Percentiles rank a stretch among this genome's conserved stretches.
Evolutionary conservation across 345 rosid genomes (phyloP).

Genomic region (Eutrema heterophyllum): DNA sequence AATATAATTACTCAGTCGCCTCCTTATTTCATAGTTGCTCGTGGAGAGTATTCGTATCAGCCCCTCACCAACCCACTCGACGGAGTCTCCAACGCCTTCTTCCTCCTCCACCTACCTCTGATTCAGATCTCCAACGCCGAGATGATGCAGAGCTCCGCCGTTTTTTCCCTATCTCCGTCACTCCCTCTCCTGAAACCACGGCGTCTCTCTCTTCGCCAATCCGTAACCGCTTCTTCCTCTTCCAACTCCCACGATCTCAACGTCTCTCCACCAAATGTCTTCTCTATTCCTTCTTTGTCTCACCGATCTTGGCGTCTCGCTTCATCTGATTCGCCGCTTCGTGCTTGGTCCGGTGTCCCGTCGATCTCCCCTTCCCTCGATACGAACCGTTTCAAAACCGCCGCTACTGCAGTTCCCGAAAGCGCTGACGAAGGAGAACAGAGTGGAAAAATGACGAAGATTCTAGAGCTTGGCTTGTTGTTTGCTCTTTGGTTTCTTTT

Average conservation of each 20-base stretch:
- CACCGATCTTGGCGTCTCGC: constrained; percentile 61
- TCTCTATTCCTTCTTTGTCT: constrained; percentile 40
- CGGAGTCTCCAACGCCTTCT: constrained; percentile 44
- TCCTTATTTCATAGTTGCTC: neutral
- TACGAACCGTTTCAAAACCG: constrained; percentile 37
- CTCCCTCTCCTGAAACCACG: constrained; percentile 37
- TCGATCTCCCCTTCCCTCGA: constrained; percentile 26
- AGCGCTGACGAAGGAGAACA: constrained; percentile 48
- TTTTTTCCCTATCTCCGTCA: constrained; percentile 41
- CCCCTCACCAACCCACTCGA: constrained; percentile 33
- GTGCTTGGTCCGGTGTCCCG: constrained; percentile 65
- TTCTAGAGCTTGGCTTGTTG: constrained; percentile 62
- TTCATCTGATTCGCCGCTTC: constrained; percentile 32
- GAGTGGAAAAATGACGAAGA: constrained; percentile 38
- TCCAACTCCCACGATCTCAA: constrained; percentile 33
- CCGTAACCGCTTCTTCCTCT: constrained; percentile 22
- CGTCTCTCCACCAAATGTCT: constrained; percentile 34
- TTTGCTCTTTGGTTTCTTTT: constrained; percentile 89
- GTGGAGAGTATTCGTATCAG: neutral
- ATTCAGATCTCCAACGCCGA: constrained; percentile 26
- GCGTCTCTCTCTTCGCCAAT: constrained; percentile 27
- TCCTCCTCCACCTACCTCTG: neutral
- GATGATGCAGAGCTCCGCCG: constrained; percentile 75
- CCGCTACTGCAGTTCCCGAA: constrained; percentile 63
- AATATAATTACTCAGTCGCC: neutral